These are phyloP conservation scores for Cerioporus squamosus DNA, from an alignment of 1,284 basidiomycete species.

Conservation along the genomic window DNA sequence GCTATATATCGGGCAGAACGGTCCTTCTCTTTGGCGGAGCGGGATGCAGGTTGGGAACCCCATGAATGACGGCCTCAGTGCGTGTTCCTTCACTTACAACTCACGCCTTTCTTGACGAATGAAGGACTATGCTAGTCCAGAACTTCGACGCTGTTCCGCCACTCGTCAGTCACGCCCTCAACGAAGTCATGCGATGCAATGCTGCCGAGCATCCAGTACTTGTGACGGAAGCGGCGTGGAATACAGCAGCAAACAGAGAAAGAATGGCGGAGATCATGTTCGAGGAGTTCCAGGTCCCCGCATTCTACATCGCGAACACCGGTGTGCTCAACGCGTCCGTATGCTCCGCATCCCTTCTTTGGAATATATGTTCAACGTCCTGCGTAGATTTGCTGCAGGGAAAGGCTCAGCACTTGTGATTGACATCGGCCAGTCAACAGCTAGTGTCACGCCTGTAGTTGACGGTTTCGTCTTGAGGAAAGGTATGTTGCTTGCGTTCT, in stretches of 20 bases:
- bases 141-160: conserved; percentile 80
- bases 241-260: conserved; percentile 88
- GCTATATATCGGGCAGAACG: conserved; percentile 88
- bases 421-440: conserved; percentile 89
- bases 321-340: conserved; percentile 94
- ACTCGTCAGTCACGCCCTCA: conserved; percentile 78
- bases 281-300: conserved; percentile 93
- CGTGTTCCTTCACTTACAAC: conserved; percentile 37
- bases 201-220: conserved; percentile 89
- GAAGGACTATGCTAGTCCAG: conserved; percentile 53
- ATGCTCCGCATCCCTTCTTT: neutral
- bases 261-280: conserved; percentile 96
- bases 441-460: conserved; percentile 93
- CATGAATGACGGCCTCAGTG: conserved; percentile 85
- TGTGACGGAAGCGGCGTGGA: conserved; percentile 97
- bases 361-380: neutral
- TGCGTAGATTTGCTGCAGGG: conserved; percentile 80
- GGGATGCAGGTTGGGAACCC: conserved; percentile 89
- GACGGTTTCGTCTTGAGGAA: conserved; percentile 98
- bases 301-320: conserved; percentile 96
- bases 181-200: conserved; percentile 74
- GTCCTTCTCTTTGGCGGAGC: conserved; percentile 91
- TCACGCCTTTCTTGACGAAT: neutral
- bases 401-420: conserved; percentile 96
- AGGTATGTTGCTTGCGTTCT: conserved; percentile 51